Conservation (phyloP, 371 early-diverging fungal genomes). For the Rhizopus stolonifer region DNA sequence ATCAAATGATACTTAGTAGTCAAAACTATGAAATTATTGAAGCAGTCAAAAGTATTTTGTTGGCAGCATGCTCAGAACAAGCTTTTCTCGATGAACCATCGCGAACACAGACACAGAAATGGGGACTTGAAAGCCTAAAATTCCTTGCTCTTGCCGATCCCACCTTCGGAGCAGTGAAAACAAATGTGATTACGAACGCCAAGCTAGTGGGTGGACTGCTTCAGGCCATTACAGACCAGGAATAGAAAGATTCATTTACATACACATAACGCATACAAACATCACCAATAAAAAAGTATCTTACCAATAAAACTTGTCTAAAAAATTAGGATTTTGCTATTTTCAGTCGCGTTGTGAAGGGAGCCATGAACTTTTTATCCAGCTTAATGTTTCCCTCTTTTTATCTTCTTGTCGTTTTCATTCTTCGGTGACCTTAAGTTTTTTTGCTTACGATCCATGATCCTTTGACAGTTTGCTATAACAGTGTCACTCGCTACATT, state of each 20-base stretch:
- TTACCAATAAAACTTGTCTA: no score
- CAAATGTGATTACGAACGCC: slow-evolving; percentile 49
- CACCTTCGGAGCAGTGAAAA: slow-evolving; percentile 45
- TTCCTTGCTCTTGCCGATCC: slow-evolving; percentile 44
- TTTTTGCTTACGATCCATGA: no score
- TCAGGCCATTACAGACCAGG: slow-evolving; percentile 53
- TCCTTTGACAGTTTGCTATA: no score
- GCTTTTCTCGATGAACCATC: slow-evolving; percentile 19
- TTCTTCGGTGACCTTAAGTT: no score
- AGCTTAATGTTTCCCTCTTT: no score
- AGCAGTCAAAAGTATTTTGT: slow-evolving; percentile 72
- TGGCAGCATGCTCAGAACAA: slow-evolving; percentile 71
- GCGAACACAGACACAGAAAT: slow-evolving; percentile 45
- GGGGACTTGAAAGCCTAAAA: slow-evolving; percentile 61
- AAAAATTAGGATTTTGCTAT: no score
- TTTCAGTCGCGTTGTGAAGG: no score
- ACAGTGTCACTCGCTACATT: no score
- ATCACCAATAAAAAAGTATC: background rate
- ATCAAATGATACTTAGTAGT: slow-evolving; percentile 68
- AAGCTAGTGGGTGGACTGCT: slow-evolving; percentile 58
- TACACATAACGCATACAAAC: background rate
- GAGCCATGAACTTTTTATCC: no score
- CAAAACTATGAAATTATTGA: slow-evolving; percentile 72
- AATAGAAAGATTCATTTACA: slow-evolving; percentile 1
- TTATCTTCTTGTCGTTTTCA: no score